These are phyloP conservation scores for Cephaloascus albidus DNA, from an alignment of 805 yeast species.

Conservation along the genomic window DNA sequence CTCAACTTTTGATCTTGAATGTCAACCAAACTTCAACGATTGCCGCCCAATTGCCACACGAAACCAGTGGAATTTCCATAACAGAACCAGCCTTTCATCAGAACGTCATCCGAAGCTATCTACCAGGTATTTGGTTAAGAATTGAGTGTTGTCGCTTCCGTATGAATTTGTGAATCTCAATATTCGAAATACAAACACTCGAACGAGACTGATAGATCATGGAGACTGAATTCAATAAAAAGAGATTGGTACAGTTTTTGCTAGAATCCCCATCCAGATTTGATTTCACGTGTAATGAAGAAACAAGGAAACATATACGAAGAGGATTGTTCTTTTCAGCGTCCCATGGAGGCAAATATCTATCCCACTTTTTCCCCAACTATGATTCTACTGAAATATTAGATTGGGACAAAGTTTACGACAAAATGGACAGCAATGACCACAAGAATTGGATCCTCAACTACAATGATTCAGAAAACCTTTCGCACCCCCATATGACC, in stretches of 20 bases:
- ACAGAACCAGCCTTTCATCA: no score
- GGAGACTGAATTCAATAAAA: background rate
- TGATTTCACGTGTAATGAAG: conserved; percentile 18
- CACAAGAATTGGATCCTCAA: background rate
- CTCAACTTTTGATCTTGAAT: no score
- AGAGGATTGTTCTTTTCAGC: conserved; percentile 33
- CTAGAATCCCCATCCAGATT: conserved; percentile 25
- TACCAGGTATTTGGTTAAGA: no score
- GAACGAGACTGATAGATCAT: no score
- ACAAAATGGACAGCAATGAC: conserved; percentile 2
- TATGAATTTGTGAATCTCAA: no score
- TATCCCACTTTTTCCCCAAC: conserved; percentile 24
- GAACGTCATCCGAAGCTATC: no score
- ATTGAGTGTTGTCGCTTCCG: no score
- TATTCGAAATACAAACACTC: no score
- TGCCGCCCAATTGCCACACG: no score
- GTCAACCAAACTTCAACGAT: no score
- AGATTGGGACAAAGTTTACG: conserved; percentile 9
- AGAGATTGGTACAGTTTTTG: conserved; percentile 14
- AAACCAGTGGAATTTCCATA: no score
- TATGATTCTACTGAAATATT: conserved; percentile 3
- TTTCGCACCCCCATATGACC: conserved; percentile 52
- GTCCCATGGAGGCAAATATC: conserved; percentile 28
- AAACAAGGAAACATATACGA: conserved; percentile 22
- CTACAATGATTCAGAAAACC: conserved; percentile 8